Evolutionary conservation across 768 basidiomycete genomes (phyloP).

Genomic region (Candolleomyces efflorescens): DNA sequence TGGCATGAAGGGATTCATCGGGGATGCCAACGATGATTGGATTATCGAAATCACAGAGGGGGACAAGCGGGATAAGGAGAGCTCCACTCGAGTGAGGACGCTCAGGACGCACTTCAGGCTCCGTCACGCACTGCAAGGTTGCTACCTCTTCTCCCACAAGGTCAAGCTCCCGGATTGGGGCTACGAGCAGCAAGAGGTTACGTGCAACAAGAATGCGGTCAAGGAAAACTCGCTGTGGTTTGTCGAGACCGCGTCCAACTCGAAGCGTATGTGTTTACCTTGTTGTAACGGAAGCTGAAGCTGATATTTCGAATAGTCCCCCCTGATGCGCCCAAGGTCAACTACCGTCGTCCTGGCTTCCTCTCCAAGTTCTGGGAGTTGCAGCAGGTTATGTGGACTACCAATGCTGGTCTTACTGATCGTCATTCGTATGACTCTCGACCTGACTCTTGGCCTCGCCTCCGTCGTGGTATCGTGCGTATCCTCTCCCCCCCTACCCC

Average conservation of each 20-base stretch:
- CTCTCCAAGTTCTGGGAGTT: constrained; percentile 87
- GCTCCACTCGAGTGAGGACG: constrained; percentile 69
- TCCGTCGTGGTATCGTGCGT: constrained; percentile 90
- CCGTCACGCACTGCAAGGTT: constrained; percentile 82
- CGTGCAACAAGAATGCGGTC: constrained; percentile 97
- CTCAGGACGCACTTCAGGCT: constrained; percentile 80
- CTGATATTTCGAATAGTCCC: constrained; percentile 49
- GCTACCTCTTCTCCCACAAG: constrained; percentile 97
- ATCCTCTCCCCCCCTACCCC: background rate
- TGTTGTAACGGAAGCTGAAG: background rate
- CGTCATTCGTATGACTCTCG: constrained; percentile 94
- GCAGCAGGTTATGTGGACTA: constrained; percentile 94
- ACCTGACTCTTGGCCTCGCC: constrained; percentile 87
- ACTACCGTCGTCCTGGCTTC: constrained; percentile 89
- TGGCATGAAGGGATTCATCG: constrained; percentile 78
- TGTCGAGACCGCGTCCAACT: constrained; percentile 82
- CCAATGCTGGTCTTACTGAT: constrained; percentile 94
- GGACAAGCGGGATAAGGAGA: constrained; percentile 59
- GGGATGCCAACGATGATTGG: constrained; percentile 95
- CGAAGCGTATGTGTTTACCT: constrained; percentile 49
- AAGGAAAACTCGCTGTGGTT: constrained; percentile 90
- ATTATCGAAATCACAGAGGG: constrained; percentile 79
- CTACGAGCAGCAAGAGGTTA: constrained; percentile 98
- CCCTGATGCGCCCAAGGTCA: constrained; percentile 69
- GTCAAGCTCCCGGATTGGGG: constrained; percentile 98